Base-by-base conservation (phyloP, 75 land plant species). In the Cupressus sempervirens region DNA sequence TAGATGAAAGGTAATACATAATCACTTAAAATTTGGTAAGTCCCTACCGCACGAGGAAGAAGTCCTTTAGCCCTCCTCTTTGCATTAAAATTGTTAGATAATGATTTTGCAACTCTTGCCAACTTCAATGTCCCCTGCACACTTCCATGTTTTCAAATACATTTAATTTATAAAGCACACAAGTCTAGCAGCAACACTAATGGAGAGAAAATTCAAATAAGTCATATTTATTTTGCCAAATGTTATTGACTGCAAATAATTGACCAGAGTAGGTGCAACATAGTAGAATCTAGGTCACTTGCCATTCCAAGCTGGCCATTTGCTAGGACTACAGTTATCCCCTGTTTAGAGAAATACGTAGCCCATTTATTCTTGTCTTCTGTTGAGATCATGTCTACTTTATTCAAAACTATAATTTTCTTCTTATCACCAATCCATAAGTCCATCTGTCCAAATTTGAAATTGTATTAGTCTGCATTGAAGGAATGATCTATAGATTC, bases 331-430 rank as follows among this genome's bases (percentile, higher is more conserved):
- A 91, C 93, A 76, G 92, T 93, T 29, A 85, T 87, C 20, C 96
- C 98, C 53, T 93, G 93, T 40, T 62, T 92, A 13, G 97, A 86
- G 80, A 88, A 98, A 83, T 93, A 93, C 32, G 85, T 73, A 72
- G 96, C 94, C 99, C 99, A 98, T n/a, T 92, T 91, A 92, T 98
- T 93, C 89, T 94, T 92, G 53, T 96, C 99, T 30, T 89, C 90
- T 4, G 88, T 88, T 5, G 99, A 94, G 75, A 98, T 90, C 99
- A 98, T 98, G 85, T 98, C 99, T 84, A 92, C 99, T 85, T 97
- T 92, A 84, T 98, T 98, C 85, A 98, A 82, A 54, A 98, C 98
- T 40, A 98, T 70, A 80, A 98, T 91, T 83, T 90, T 98, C 88
- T 86, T 93, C 87, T 92, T 92, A 36, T 91, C 91, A 12, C 95